Evolutionary conservation across 805 yeast genomes (phyloP).

Genomic region (Saccharomyces paradoxus): DNA sequence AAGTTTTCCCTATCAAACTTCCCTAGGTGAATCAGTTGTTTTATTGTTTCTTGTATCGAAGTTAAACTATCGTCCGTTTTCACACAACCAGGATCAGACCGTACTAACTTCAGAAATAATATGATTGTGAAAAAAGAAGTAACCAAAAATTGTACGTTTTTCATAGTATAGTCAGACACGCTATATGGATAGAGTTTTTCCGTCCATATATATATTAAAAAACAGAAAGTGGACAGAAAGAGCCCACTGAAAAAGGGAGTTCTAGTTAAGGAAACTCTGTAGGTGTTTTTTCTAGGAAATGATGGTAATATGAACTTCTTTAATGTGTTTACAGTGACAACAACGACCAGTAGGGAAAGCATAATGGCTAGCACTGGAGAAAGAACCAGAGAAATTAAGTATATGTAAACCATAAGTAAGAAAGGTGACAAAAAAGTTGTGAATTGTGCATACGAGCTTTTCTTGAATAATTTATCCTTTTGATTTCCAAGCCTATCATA

Average conservation of each 20-base stretch:
- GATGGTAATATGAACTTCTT: slow-evolving; percentile 38
- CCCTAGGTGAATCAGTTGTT: slow-evolving; percentile 48
- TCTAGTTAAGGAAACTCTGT: slow-evolving; percentile 38
- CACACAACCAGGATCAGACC: slow-evolving; percentile 75
- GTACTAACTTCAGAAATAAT: slow-evolving; percentile 43
- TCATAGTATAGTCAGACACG: slow-evolving; percentile 31
- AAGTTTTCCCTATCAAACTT: slow-evolving; percentile 69
- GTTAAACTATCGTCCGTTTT: slow-evolving; percentile 47
- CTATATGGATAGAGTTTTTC: slow-evolving; percentile 45
- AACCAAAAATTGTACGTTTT: slow-evolving; percentile 19
- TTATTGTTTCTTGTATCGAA: slow-evolving; percentile 39
- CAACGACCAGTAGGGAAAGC: slow-evolving; percentile 13
- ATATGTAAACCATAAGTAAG: slow-evolving; percentile 38
- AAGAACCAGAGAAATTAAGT: slow-evolving; percentile 32
- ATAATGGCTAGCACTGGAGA: slow-evolving; percentile 24
- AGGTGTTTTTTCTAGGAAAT: slow-evolving; percentile 13
- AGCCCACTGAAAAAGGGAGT: slow-evolving; percentile 77
- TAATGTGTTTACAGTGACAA: slow-evolving; percentile 20
- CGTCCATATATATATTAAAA: slow-evolving; percentile 55
- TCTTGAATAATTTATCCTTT: slow-evolving; percentile 28
- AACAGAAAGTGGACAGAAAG: slow-evolving; percentile 62
- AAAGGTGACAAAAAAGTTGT: slow-evolving; percentile 58
- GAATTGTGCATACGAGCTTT: slow-evolving; percentile 42
- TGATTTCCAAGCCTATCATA: slow-evolving; percentile 37
- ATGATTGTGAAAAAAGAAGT: not conserved